These are phyloP conservation scores for Nicotiana knightiana DNA, from an alignment of 257 asterid species.

Conservation along the genomic window DNA sequence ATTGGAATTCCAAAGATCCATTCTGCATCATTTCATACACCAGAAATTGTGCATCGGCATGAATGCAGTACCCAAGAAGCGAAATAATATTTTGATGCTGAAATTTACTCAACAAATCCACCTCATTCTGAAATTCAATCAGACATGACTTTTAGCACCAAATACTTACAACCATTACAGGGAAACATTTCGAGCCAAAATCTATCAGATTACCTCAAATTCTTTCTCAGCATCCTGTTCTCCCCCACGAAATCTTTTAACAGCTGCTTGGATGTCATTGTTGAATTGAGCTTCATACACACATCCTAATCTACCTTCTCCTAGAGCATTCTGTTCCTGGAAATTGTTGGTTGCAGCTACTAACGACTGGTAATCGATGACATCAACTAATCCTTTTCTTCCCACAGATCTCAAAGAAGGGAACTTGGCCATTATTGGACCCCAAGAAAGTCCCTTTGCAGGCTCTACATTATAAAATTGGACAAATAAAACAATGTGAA, in stretches of 20 bases:
- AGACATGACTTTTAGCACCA: not conserved
- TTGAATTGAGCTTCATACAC: conserved; percentile 74
- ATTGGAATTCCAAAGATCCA: conserved; percentile 66
- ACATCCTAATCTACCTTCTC: conserved; percentile 73
- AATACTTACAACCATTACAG: not conserved
- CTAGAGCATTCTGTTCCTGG: conserved; percentile 50
- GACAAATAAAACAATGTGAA: not conserved
- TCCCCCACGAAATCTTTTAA: conserved; percentile 54
- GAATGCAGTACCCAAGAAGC: conserved; percentile 76
- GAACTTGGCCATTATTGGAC: conserved; percentile 55
- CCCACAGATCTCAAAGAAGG: conserved; percentile 40
- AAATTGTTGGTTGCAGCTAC: conserved; percentile 77
- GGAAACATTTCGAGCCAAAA: not conserved
- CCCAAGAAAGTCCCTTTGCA: conserved; percentile 45
- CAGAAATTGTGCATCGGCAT: conserved; percentile 58
- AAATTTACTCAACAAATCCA: conserved; percentile 60
- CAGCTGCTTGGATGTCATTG: conserved; percentile 53
- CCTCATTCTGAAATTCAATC: conserved; percentile 65
- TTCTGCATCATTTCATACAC: conserved; percentile 89
- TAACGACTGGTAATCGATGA: conserved; percentile 57
- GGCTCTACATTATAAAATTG: conserved; percentile 22
- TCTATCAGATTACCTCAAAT: conserved; percentile 50
- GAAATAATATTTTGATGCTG: conserved; percentile 77
- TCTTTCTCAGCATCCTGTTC: conserved; percentile 60
- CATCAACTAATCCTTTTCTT: conserved; percentile 55